Percentiles rank a stretch among this genome's conserved stretches.
Conservation (phyloP, 768 basidiomycete genomes). For the Omphalotus guepiniiformis region DNA sequence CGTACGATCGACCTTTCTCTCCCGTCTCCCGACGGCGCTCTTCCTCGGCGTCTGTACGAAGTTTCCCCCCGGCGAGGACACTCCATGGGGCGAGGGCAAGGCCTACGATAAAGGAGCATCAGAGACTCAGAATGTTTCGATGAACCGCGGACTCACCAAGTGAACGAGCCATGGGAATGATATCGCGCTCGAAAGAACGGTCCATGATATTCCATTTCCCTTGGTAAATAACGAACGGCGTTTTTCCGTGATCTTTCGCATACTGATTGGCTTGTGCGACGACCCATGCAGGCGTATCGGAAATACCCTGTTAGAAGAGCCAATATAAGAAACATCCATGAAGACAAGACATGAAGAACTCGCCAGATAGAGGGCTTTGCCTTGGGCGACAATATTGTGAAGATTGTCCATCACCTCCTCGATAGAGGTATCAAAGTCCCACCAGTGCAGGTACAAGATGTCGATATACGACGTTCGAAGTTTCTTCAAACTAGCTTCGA, state of each 20-base stretch:
- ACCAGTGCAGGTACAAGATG: constrained; percentile 18
- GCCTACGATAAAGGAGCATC: constrained; percentile 3
- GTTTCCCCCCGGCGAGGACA: constrained; percentile 25
- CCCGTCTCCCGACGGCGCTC: constrained; percentile 21
- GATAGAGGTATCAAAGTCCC: constrained; percentile 18
- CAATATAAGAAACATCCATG: neutral
- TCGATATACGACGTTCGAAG: constrained; percentile 28
- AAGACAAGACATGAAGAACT: neutral
- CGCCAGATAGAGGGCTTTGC: constrained; percentile 39
- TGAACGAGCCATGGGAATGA: constrained; percentile 33
- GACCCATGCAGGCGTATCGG: constrained; percentile 36
- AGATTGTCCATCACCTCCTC: constrained; percentile 28
- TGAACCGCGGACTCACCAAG: constrained; percentile 23
- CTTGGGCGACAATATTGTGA: constrained; percentile 37
- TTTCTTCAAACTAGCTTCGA: constrained; percentile 27
- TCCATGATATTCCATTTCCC: constrained; percentile 32
- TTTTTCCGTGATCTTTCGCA: constrained; percentile 35
- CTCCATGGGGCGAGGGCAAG: constrained; percentile 36
- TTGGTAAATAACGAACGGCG: constrained; percentile 45
- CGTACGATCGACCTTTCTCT: constrained; percentile 26
- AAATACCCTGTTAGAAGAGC: constrained; percentile 29
- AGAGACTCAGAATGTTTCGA: constrained; percentile 14
- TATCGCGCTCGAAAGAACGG: constrained; percentile 43
- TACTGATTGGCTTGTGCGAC: constrained; percentile 38
- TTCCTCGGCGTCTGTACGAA: constrained; percentile 29